These are phyloP conservation scores for Penicillium robsamsonii DNA, from an alignment of 495 filamentous ascomycete species.

Conservation along the genomic window DNA sequence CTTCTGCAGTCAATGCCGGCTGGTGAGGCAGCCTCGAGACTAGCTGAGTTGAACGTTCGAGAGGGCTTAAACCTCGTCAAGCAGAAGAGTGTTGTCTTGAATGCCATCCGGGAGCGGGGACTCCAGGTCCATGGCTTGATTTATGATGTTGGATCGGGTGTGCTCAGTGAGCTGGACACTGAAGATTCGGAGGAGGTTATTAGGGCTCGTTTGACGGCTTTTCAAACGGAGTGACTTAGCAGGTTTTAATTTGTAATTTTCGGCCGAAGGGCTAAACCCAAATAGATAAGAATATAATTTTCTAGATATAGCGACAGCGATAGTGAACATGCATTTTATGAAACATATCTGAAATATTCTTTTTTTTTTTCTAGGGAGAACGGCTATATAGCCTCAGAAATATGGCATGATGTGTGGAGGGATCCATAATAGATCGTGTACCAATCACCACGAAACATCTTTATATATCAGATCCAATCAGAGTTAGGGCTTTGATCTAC, in stretches of 20 bases:
- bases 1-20: constrained; percentile 49
- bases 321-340: neutral
- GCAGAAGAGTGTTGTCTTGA: constrained; percentile 57
- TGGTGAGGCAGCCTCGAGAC: constrained; percentile 47
- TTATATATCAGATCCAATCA: too few species aligned
- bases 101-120: constrained; percentile 65
- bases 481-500: too few species aligned
- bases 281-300: too few species aligned
- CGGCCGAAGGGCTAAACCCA: neutral
- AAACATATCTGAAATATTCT: neutral
- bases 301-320: neutral
- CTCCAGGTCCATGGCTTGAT: constrained; percentile 70
- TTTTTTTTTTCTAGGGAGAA: neutral
- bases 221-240: constrained; percentile 31
- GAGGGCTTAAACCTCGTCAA: constrained; percentile 63
- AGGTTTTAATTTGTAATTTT: neutral
- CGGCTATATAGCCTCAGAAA: too few species aligned
- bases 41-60: constrained; percentile 69
- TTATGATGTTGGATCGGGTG: constrained; percentile 63
- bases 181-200: constrained; percentile 39
- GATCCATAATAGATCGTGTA: too few species aligned
- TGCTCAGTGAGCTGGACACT: constrained; percentile 56
- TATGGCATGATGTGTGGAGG: too few species aligned
- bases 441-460: too few species aligned
- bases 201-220: constrained; percentile 41